A percentile compares a stretch with the other conserved stretches of the same genome.
phyloP scores from a whole-genome alignment of 257 asterid species.

The Salvia rosmarinus region DNA sequence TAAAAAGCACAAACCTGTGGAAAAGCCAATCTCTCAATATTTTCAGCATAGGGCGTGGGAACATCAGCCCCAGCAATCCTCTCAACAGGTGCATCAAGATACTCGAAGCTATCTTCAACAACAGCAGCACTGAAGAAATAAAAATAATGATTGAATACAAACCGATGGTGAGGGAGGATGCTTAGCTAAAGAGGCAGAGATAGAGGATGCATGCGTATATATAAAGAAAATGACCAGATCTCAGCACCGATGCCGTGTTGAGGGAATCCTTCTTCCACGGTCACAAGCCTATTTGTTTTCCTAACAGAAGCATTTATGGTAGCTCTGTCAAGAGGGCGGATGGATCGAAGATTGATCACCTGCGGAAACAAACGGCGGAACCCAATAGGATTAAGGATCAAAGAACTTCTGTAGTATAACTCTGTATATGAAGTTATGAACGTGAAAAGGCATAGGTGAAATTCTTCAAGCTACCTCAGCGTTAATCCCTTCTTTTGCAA shows the following conservation, averaged over 20 bases:
- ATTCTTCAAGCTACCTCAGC: conserved; percentile 68
- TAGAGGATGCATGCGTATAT: background rate
- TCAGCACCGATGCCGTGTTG: conserved; percentile 94
- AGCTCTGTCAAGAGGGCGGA: conserved; percentile 82
- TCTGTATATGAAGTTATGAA: background rate
- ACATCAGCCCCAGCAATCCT: conserved; percentile 93
- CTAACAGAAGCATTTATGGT: conserved; percentile 75
- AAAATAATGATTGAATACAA: conserved; percentile 13
- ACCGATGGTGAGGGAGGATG: conserved; percentile 2
- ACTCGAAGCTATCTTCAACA: conserved; percentile 72
- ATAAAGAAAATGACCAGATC: conserved; percentile 58
- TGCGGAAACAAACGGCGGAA: conserved; percentile 29
- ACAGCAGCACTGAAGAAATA: conserved; percentile 63
- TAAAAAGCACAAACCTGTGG: conserved; percentile 79
- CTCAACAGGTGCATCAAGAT: conserved; percentile 89
- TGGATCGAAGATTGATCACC: conserved; percentile 82
- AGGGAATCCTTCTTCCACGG: conserved; percentile 89
- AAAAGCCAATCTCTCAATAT: conserved; percentile 84
- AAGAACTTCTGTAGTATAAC: conserved; percentile 2
- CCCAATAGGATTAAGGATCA: background rate
- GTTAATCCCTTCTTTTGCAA: conserved; percentile 75
- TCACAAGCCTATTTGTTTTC: conserved; percentile 81
- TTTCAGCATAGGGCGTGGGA: conserved; percentile 91
- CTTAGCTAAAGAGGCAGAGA: background rate
- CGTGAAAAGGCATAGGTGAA: background rate